These are phyloP conservation scores for Haberlea rhodopensis DNA, from an alignment of 257 asterid species.

Conservation along the genomic window DNA sequence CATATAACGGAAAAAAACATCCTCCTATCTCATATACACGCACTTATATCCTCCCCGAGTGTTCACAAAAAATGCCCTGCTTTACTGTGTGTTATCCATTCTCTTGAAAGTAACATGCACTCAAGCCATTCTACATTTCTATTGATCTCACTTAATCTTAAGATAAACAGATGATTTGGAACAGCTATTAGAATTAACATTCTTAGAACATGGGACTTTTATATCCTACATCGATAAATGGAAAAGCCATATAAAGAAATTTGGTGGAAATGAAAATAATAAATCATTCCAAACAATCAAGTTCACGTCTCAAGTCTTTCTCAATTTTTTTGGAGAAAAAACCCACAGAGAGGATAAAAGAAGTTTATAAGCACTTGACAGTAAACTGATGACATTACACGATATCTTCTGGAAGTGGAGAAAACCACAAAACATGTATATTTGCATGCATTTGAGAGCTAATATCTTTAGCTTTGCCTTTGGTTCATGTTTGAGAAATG, in stretches of 20 bases:
- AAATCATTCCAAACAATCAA: background rate
- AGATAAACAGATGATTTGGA: background rate
- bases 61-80: background rate
- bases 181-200: background rate
- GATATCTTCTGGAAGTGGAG: background rate
- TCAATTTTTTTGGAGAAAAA: too few species aligned
- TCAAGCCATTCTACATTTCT: background rate
- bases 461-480: slow-evolving; percentile 7
- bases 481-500: background rate
- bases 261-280: background rate
- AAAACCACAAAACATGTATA: background rate
- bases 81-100: too few species aligned
- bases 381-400: slow-evolving; percentile 8
- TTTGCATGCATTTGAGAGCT: slow-evolving; percentile 3
- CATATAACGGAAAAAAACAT: background rate
- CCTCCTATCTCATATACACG: background rate
- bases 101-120: background rate
- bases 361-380: background rate
- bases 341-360: background rate
- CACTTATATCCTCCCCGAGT: background rate
- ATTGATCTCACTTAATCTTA: background rate
- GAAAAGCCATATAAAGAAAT: background rate
- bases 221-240: background rate
- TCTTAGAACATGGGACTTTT: background rate
- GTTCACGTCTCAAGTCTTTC: background rate